Conservation (phyloP, 1,284 basidiomycete genomes). For the Coriolopsis trogii region DNA sequence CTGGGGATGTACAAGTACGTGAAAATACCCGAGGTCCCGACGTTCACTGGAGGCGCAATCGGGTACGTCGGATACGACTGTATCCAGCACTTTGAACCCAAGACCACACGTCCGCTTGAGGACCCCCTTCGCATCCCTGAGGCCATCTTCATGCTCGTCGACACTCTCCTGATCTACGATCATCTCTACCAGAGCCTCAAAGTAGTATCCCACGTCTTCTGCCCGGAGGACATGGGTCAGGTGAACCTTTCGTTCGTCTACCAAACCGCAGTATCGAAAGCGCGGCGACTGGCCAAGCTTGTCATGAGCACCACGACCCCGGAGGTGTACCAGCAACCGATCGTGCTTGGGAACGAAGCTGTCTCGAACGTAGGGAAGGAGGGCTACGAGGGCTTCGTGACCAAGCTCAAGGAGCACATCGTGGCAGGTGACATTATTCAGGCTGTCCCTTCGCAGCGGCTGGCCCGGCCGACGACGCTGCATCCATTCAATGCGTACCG, state of each 20-base stretch:
- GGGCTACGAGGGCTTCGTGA: constrained; percentile 94
- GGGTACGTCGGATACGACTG: constrained; percentile 98
- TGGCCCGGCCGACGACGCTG: constrained; percentile 82
- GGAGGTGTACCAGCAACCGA: constrained; percentile 68
- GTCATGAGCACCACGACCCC: constrained; percentile 63
- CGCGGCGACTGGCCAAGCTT: constrained; percentile 71
- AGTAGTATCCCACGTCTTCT: constrained; percentile 94
- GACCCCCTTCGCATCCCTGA: constrained; percentile 90
- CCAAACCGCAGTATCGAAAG: constrained; percentile 79
- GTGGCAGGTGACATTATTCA: constrained; percentile 98
- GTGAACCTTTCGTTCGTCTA: constrained; percentile 79
- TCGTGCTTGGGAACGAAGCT: constrained; percentile 71
- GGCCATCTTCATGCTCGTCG: constrained; percentile 95
- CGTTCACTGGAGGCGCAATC: constrained; percentile 97
- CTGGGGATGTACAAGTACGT: constrained; percentile 89
- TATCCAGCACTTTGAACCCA: constrained; percentile 96
- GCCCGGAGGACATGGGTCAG: constrained; percentile 66
- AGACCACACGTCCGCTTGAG: constrained; percentile 73
- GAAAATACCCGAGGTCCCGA: constrained; percentile 88
- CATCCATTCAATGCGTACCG: constrained; percentile 99
- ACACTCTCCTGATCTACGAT: constrained; percentile 95
- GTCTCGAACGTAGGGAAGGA: constrained; percentile 92
- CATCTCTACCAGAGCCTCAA: constrained; percentile 96
- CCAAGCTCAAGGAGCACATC: constrained; percentile 91
- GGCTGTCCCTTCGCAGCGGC: constrained; percentile 94